Evolutionary conservation across 106 monocot genomes (phyloP), one percentile per base, ranked within the genome.

Genomic region (Allium fistulosum): DNA sequence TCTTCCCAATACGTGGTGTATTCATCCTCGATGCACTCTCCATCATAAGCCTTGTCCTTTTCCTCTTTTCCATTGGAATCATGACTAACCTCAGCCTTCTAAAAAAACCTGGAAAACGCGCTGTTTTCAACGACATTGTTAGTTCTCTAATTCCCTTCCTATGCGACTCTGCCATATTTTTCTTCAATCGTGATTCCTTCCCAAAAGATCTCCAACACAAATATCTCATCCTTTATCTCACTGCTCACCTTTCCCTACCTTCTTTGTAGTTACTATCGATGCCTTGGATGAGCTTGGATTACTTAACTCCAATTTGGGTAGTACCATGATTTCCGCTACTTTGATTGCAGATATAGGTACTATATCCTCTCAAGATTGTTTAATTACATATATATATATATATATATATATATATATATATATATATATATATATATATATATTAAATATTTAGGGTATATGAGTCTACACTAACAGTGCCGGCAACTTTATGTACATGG

Each of bases 281-380:
- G 78, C 71, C 17, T 79, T 88, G 51, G 68, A 63, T 26, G 87
- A 88, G 75, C 78, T 81, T 47, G 52, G 69, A 49, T 76, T 87
- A 48, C 75, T 88, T 46, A 88, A 75, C 70, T 72, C 84, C 11
- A 69, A 79, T 10, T 74, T 88, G 57, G 87, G 87, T 11, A 77
- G 87, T n/a, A 49, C 73, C 15, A 84, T 78, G 26, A 68, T 84
- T 56, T 75, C 83, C 4, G 71, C 78, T 16, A 16, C 87, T 3
- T 78, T 88, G 28, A 69, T 88, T 28, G 70, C 72, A 17, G 84
- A 80, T 70, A 11, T 84, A 28, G 12, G 17, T 26, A 78, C n/a
- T n/a, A n/a, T n/a, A n/a, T n/a, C n/a, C n/a, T n/a, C n/a, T n/a
- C n/a, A n/a, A n/a, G n/a, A n/a, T n/a, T n/a, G n/a, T n/a, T n/a